These are phyloP conservation scores for Vaccinium myrtillus DNA, from an alignment of 148 eudicot genomes.

Conservation along the genomic window DNA sequence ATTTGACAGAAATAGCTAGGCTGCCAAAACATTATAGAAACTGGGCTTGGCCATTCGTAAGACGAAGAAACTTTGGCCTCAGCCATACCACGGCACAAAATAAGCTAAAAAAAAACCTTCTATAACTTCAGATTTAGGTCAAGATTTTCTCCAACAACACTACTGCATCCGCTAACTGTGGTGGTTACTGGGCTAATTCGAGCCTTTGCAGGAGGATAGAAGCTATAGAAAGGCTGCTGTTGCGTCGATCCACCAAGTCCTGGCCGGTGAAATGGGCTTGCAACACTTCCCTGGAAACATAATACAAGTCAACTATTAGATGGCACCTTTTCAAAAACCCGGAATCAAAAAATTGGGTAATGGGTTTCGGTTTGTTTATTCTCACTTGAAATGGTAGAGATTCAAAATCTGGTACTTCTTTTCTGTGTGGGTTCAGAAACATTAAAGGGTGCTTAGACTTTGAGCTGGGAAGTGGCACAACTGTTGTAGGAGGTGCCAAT, in stretches of 20 bases:
- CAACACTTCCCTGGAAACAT: conserved; percentile 27
- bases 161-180: conserved; percentile 12
- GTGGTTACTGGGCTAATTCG: conserved; percentile 18
- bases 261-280: conserved; percentile 5
- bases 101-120: neutral
- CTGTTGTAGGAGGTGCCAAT: conserved; percentile 41
- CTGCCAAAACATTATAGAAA: neutral
- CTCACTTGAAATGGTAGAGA: conserved; percentile 39
- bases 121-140: conserved; percentile 46
- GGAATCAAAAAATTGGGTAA: neutral
- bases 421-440: neutral
- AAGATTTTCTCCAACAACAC: conserved; percentile 30
- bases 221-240: conserved; percentile 29
- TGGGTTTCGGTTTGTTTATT: neutral
- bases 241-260: conserved; percentile 24
- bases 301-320: neutral
- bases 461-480: conserved; percentile 24
- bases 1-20: neutral
- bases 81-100: neutral
- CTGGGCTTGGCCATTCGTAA: neutral
- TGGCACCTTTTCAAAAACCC: neutral
- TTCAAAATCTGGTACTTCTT: conserved; percentile 14
- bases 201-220: conserved; percentile 33
- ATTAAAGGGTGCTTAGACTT: conserved; percentile 21
- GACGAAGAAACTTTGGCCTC: neutral